Evolutionary conservation across 345 rosid genomes (phyloP).

Genomic region (Bruguiera sexangula): DNA sequence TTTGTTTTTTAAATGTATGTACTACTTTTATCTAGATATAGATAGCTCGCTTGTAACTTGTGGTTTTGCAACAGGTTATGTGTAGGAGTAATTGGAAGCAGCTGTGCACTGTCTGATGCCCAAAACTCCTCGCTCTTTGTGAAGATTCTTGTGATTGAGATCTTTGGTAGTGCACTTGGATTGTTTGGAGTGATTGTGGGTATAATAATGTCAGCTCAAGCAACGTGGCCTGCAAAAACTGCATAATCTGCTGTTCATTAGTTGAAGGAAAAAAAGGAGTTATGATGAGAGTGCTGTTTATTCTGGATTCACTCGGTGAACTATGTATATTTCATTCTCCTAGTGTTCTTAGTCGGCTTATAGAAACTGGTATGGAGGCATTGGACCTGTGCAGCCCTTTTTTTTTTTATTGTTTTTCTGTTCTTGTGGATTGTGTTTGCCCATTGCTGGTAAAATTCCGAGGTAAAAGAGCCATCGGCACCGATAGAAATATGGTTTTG

Average conservation of each 20-base stretch:
- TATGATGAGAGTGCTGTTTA: not conserved
- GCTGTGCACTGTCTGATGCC: slow-evolving; percentile 96
- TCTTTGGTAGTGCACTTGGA: slow-evolving; percentile 97
- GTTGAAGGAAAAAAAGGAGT: not conserved
- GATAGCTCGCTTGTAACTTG: not conserved
- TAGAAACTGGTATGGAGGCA: no score
- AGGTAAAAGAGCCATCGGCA: no score
- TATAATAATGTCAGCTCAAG: slow-evolving; percentile 98
- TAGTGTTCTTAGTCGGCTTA: slow-evolving; percentile 3
- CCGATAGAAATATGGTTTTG: no score
- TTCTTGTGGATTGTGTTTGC: no score
- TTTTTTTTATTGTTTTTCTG: no score
- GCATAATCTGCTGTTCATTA: slow-evolving; percentile 20
- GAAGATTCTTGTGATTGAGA: slow-evolving; percentile 96
- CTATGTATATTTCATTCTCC: slow-evolving; percentile 4
- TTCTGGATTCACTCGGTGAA: not conserved
- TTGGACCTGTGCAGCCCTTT: no score
- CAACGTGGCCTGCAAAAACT: slow-evolving; percentile 80
- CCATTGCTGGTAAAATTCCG: no score
- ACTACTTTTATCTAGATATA: not conserved
- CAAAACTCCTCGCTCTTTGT: slow-evolving; percentile 94
- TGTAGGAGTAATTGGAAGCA: slow-evolving; percentile 97
- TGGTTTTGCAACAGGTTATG: slow-evolving; percentile 55
- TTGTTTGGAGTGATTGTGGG: slow-evolving; percentile 97
- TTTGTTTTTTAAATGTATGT: no score